phyloP scores from a whole-genome alignment of 1,284 basidiomycete species.

The Puccinia triticina region DNA sequence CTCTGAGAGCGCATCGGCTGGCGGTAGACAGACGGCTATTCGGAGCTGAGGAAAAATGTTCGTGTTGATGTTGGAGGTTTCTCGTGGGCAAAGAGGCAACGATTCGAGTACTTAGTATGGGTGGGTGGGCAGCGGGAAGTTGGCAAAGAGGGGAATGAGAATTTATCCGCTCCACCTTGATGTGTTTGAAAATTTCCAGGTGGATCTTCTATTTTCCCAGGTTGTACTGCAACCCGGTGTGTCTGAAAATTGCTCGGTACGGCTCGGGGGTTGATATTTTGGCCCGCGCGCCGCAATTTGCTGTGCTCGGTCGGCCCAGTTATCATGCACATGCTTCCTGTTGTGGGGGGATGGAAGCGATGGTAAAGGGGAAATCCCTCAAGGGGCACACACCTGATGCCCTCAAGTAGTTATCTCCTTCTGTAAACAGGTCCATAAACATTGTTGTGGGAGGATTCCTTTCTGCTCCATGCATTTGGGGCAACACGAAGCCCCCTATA shows the following conservation, averaged over 20 bases:
- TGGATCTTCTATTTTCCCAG: background rate
- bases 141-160: background rate
- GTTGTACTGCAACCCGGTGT: background rate
- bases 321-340: too few species aligned
- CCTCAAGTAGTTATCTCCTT: too few species aligned
- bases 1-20: constrained; percentile 11
- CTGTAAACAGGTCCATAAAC: too few species aligned
- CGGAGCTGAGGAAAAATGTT: background rate
- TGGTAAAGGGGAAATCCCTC: too few species aligned
- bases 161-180: background rate
- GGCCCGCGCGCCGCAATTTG: background rate
- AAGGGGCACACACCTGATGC: too few species aligned
- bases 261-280: background rate
- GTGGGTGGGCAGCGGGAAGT: background rate
- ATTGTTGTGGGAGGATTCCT: too few species aligned
- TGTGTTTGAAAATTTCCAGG: background rate
- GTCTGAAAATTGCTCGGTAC: background rate
- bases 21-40: background rate
- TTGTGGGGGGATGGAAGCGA: too few species aligned
- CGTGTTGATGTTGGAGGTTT: too few species aligned
- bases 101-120: background rate
- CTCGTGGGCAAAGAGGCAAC: background rate
- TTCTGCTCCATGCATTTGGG: too few species aligned
- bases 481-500: too few species aligned
- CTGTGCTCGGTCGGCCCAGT: too few species aligned